phyloP scores from a whole-genome alignment of 176 grass and related monocot species.

The Aegilops umbellulata region DNA sequence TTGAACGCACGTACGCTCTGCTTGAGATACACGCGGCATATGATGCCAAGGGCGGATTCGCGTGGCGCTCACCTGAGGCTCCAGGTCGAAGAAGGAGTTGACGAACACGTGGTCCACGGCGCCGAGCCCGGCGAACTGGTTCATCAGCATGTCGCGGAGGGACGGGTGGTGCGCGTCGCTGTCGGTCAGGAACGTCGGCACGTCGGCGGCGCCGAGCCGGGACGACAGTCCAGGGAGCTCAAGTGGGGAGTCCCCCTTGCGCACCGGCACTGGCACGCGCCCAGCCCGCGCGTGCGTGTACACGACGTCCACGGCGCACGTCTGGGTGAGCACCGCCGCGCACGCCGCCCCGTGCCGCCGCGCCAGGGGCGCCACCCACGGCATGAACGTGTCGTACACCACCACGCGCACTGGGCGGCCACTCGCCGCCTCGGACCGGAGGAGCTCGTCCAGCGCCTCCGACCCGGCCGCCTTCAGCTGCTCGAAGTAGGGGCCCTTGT shows the following conservation, averaged over 20 bases:
- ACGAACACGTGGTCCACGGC: conserved; percentile 53
- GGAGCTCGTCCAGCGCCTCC: conserved; percentile 34
- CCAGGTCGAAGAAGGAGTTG: conserved; percentile 62
- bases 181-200: conserved; percentile 47
- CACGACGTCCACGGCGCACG: conserved; percentile 42
- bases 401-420: conserved; percentile 47
- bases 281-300: conserved; percentile 45
- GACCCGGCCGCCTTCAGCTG: conserved; percentile 37
- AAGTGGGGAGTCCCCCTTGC: background rate
- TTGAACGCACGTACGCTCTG: background rate
- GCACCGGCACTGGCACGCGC: conserved; percentile 33
- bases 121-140: conserved; percentile 44
- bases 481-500: conserved; percentile 28
- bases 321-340: conserved; percentile 66
- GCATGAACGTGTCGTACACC: conserved; percentile 60
- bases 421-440: conserved; percentile 32
- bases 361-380: conserved; percentile 41
- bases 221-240: conserved; percentile 34
- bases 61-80: conserved; percentile 35
- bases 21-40: background rate
- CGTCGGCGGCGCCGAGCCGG: conserved; percentile 29
- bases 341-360: conserved; percentile 12
- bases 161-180: background rate
- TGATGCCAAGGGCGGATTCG: background rate
- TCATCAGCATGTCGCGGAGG: conserved; percentile 32